phyloP scores from a whole-genome alignment of 805 yeast species.

The Metschnikowia lunata region DNA sequence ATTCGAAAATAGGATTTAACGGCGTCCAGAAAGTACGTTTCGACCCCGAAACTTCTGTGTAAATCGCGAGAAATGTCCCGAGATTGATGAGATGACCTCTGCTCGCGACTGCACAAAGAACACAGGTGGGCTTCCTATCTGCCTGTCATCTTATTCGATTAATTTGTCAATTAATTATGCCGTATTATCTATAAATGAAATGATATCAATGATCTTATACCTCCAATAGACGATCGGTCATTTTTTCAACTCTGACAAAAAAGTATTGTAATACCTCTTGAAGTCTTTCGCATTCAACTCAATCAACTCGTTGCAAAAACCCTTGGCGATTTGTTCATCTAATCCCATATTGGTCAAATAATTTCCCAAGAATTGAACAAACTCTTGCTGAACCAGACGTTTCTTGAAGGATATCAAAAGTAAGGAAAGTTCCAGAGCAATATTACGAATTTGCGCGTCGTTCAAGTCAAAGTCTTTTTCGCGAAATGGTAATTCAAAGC shows the following conservation, averaged over 20 bases:
- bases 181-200: no score
- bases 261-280: slow-evolving; percentile 60
- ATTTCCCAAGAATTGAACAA: slow-evolving; percentile 43
- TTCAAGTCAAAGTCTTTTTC: slow-evolving; percentile 58
- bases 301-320: slow-evolving; percentile 57
- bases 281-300: slow-evolving; percentile 57
- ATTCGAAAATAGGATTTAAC: neutral
- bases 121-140: neutral
- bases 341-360: slow-evolving; percentile 56
- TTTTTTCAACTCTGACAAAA: slow-evolving; percentile 33
- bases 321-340: slow-evolving; percentile 54
- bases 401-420: slow-evolving; percentile 54
- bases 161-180: no score
- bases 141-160: no score
- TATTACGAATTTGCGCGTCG: slow-evolving; percentile 75
- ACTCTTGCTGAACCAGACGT: slow-evolving; percentile 36
- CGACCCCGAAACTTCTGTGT: no score
- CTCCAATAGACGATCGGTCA: slow-evolving; percentile 1
- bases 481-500: slow-evolving; percentile 79
- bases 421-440: slow-evolving; percentile 70
- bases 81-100: slow-evolving; percentile 11
- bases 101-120: slow-evolving; percentile 4
- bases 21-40: no score
- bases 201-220: no score
- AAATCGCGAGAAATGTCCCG: no score